Percentiles rank a stretch among this genome's conserved stretches.
Conservation (phyloP, 129 eudicot species). For the Sambucus nigra region DNA sequence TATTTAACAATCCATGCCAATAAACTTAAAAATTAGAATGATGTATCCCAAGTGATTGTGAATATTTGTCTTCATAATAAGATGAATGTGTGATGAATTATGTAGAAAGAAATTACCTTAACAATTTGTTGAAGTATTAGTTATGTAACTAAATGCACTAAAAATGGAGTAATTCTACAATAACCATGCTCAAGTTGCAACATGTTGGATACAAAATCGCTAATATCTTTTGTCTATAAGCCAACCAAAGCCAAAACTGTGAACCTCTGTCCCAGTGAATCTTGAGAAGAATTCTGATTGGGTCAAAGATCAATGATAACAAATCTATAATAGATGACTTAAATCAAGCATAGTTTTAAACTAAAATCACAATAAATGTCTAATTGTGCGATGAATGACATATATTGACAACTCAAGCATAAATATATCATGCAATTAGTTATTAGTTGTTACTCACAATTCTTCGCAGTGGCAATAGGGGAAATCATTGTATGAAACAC, state of each 20-base stretch:
- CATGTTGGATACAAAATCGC: slow-evolving; percentile 43
- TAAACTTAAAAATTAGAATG: neutral
- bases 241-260: slow-evolving; percentile 29
- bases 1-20: neutral
- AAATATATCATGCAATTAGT: neutral
- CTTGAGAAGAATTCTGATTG: slow-evolving; percentile 31
- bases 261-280: slow-evolving; percentile 30
- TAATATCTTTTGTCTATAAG: slow-evolving; percentile 25
- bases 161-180: neutral
- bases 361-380: neutral
- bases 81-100: no score
- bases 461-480: neutral
- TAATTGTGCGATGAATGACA: slow-evolving; percentile 4
- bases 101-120: no score
- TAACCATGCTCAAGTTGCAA: slow-evolving; percentile 10
- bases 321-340: neutral
- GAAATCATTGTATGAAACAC: neutral
- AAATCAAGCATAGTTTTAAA: slow-evolving; percentile 9
- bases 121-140: no score
- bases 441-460: no score
- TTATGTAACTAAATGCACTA: no score
- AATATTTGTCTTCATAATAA: neutral
- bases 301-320: slow-evolving; percentile 35
- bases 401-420: slow-evolving; percentile 1
- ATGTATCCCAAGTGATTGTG: neutral